Conservation (phyloP, 108 stramenopile species). For the Stephanodiscus triporus region DNA sequence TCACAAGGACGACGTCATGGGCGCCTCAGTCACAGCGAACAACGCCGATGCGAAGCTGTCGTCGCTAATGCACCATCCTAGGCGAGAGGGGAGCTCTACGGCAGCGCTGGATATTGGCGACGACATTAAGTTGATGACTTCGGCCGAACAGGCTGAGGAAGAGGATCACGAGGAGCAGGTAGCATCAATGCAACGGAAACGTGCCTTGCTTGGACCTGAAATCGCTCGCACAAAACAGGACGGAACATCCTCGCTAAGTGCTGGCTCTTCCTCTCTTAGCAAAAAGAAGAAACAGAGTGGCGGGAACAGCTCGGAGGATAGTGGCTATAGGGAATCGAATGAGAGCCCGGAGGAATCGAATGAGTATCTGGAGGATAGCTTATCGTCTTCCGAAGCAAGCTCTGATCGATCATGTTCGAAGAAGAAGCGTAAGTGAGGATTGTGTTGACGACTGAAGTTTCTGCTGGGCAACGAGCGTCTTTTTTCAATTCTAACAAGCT, state of each 20-base stretch:
- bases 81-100: neutral
- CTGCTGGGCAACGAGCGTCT: slow-evolving; percentile 7
- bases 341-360: slow-evolving; percentile 68
- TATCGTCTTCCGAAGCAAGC: slow-evolving; percentile 13
- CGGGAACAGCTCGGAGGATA: slow-evolving; percentile 71
- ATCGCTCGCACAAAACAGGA: slow-evolving; percentile 13
- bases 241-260: slow-evolving; percentile 58
- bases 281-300: slow-evolving; percentile 38
- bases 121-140: neutral
- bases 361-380: slow-evolving; percentile 29
- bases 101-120: neutral
- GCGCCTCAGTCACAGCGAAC: slow-evolving; percentile 83
- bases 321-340: slow-evolving; percentile 80
- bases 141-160: neutral
- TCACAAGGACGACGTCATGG: slow-evolving; percentile 85
- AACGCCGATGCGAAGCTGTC: slow-evolving; percentile 83
- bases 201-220: slow-evolving; percentile 3
- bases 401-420: slow-evolving; percentile 25
- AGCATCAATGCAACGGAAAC: slow-evolving; percentile 19
- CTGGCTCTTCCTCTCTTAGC: slow-evolving; percentile 56
- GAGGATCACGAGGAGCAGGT: slow-evolving; percentile 1
- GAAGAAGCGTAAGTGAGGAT: slow-evolving; percentile 51
- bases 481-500: neutral
- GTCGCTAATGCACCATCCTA: slow-evolving; percentile 63
- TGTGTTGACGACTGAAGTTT: neutral